phyloP scores from a whole-genome alignment of 805 yeast genomes.

The Dipodascus albidus region DNA sequence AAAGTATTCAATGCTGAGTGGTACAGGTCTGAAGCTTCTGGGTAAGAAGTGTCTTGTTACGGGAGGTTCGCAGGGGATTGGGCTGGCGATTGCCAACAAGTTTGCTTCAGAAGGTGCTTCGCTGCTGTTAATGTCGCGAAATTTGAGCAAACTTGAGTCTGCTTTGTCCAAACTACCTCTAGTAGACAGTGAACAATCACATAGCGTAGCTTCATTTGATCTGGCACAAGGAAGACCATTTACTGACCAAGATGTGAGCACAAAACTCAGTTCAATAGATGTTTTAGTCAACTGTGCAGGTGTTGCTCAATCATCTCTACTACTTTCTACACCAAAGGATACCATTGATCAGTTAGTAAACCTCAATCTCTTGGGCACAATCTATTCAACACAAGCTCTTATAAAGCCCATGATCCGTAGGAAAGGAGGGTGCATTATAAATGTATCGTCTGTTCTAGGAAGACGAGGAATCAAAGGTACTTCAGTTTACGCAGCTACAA shows the following conservation, averaged over 20 bases:
- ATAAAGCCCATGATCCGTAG: slow-evolving; percentile 38
- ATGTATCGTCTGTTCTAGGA: slow-evolving; percentile 57
- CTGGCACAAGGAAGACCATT: neutral
- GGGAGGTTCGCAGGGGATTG: slow-evolving; percentile 65
- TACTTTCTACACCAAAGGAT: slow-evolving; percentile 31
- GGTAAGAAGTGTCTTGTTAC: slow-evolving; percentile 30
- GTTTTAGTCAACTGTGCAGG: slow-evolving; percentile 51
- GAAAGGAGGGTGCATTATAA: slow-evolving; percentile 35
- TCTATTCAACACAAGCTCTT: slow-evolving; percentile 43
- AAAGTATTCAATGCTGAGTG: neutral
- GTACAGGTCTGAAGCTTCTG: slow-evolving; percentile 2
- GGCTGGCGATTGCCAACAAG: slow-evolving; percentile 40
- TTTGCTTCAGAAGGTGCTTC: slow-evolving; percentile 42
- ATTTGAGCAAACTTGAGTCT: slow-evolving; percentile 27
- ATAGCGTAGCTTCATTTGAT: neutral
- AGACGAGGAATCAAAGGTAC: slow-evolving; percentile 39
- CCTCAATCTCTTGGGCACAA: slow-evolving; percentile 51
- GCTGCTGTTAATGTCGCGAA: slow-evolving; percentile 41
- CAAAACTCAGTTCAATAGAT: slow-evolving; percentile 19
- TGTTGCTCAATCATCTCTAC: slow-evolving; percentile 41
- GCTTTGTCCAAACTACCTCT: slow-evolving; percentile 15
- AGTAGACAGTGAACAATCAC: neutral
- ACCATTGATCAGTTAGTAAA: slow-evolving; percentile 37
- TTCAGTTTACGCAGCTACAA: slow-evolving; percentile 54
- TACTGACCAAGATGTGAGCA: neutral